Conservation (phyloP, 257 asterid species). For the Solanum peruvianum region DNA sequence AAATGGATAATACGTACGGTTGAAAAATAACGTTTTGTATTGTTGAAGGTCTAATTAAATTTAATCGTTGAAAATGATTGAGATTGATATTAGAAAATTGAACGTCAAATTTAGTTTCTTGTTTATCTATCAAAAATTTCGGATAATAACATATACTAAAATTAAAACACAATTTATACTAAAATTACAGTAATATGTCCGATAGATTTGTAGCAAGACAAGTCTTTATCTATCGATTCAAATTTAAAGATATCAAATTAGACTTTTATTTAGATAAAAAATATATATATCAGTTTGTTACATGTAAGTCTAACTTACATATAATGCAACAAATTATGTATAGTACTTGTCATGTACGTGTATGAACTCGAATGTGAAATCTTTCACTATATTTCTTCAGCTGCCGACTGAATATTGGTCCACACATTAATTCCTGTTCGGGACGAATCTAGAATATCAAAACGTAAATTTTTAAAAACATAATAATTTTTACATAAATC, state of each 20-base stretch:
- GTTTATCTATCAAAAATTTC: too few species aligned
- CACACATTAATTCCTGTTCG: neutral
- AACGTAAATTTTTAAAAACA: rapidly evolving
- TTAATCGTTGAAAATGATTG: neutral
- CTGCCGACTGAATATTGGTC: neutral
- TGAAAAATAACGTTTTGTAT: neutral
- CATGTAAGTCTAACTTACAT: neutral
- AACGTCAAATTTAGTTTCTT: neutral
- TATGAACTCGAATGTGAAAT: neutral
- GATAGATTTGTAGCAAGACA: neutral
- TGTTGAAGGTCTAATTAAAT: neutral
- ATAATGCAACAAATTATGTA: neutral
- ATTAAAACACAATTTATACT: neutral
- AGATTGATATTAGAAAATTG: neutral
- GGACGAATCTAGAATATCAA: neutral
- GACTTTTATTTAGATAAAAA: neutral
- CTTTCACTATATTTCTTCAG: neutral
- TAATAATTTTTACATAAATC: neutral
- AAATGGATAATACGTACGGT: neutral
- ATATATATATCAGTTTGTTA: neutral
- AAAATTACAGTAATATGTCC: neutral
- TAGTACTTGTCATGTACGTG: neutral
- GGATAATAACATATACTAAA: neutral
- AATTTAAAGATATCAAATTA: neutral
- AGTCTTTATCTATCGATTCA: neutral